Evolutionary conservation across 352 stramenopile genomes (phyloP).

Genomic region (Pythium pyrilobum): DNA sequence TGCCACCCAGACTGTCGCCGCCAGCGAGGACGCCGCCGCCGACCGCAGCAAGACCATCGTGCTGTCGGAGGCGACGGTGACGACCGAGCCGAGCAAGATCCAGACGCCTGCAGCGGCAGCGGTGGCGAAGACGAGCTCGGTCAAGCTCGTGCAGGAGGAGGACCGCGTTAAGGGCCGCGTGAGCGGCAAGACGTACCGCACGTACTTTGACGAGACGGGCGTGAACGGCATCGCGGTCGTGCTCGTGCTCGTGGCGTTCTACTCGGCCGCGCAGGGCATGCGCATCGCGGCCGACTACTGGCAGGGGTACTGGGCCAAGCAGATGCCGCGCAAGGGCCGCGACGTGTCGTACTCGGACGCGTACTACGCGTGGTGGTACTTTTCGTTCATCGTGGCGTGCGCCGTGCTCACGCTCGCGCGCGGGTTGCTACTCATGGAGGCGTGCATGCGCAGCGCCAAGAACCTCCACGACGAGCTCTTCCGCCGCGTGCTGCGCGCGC

Average conservation of each 20-base stretch:
- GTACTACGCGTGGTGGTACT: conserved; percentile 34
- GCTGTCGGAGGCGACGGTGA: not conserved
- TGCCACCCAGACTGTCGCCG: not conserved
- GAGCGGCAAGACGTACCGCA: conserved; percentile 23
- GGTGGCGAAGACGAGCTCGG: not conserved
- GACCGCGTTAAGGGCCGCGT: conserved; percentile 26
- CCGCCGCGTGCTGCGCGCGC: conserved; percentile 35
- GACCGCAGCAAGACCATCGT: not conserved
- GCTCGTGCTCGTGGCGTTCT: conserved; percentile 14
- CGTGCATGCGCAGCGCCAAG: conserved; percentile 29
- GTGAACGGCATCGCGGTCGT: conserved; percentile 23
- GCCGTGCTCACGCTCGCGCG: conserved; percentile 19
- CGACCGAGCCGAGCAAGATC: not conserved
- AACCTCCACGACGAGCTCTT: conserved; percentile 48
- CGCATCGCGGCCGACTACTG: conserved; percentile 20
- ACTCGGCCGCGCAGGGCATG: conserved; percentile 12
- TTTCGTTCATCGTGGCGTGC: conserved; percentile 29
- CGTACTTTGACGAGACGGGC: conserved; percentile 28
- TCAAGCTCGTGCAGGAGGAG: conserved; percentile 25
- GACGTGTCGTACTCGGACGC: conserved; percentile 19
- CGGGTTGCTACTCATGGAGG: conserved; percentile 32
- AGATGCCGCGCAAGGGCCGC: conserved; percentile 14
- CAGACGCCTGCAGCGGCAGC: not conserved
- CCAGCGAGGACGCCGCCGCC: not conserved
- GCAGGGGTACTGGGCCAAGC: conserved; percentile 25